Evolutionary conservation across 352 stramenopile genomes (phyloP).

Genomic region (Phytopythium helicoides): DNA sequence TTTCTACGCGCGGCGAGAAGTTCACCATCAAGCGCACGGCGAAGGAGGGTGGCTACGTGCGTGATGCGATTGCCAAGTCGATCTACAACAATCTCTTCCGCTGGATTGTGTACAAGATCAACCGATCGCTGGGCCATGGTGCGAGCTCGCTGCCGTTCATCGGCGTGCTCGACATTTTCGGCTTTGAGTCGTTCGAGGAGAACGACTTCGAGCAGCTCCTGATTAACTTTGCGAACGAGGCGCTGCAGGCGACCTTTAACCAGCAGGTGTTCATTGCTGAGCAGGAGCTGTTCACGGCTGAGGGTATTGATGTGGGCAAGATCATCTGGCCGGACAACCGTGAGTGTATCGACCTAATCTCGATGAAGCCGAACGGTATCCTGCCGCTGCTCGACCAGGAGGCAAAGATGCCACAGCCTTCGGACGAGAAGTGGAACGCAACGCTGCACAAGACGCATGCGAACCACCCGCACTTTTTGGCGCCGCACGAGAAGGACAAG

Average conservation of each 20-base stretch:
- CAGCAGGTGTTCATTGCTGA: slow-evolving; percentile 89
- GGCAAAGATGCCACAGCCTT: slow-evolving; percentile 74
- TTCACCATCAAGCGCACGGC: slow-evolving; percentile 80
- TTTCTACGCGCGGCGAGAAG: slow-evolving; percentile 73
- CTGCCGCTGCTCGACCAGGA: slow-evolving; percentile 79
- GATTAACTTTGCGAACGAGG: slow-evolving; percentile 91
- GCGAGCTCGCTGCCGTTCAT: slow-evolving; percentile 83
- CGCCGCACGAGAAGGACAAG: slow-evolving; percentile 85
- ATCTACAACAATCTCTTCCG: slow-evolving; percentile 92
- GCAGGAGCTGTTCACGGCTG: slow-evolving; percentile 71
- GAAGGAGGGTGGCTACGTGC: slow-evolving; percentile 79
- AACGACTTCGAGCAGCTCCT: slow-evolving; percentile 92
- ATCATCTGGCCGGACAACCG: slow-evolving; percentile 84
- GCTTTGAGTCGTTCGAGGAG: slow-evolving; percentile 95
- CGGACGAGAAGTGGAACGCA: slow-evolving; percentile 85
- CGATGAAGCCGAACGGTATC: slow-evolving; percentile 77
- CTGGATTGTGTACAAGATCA: slow-evolving; percentile 81
- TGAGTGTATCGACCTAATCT: slow-evolving; percentile 85
- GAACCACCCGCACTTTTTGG: slow-evolving; percentile 66
- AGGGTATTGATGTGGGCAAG: slow-evolving; percentile 84
- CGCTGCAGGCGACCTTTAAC: slow-evolving; percentile 88
- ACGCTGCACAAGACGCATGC: slow-evolving; percentile 79
- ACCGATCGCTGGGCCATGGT: slow-evolving; percentile 79
- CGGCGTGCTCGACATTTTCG: slow-evolving; percentile 97
- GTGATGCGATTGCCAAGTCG: slow-evolving; percentile 93